A percentile compares a stretch with the other conserved stretches of the same genome.
Evolutionary conservation across 257 asterid species (phyloP).

Genomic region (Solanum paucissectum): DNA sequence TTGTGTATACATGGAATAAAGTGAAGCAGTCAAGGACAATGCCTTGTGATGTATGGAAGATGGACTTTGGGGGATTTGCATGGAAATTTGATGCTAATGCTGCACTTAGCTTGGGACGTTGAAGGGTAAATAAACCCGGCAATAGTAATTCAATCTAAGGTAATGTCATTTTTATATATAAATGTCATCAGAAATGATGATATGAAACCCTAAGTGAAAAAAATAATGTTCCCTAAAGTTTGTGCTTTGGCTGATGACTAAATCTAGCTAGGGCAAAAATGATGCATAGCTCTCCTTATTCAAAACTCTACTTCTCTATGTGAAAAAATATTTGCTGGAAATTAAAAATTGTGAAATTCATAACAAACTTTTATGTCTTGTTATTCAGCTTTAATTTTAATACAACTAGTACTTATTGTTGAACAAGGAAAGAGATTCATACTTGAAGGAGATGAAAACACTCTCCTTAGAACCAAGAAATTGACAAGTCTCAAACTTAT

Average conservation of each 20-base stretch:
- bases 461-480: neutral
- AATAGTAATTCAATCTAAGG: neutral
- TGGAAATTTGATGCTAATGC: conserved; percentile 42
- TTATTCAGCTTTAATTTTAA: neutral
- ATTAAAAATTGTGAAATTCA: neutral
- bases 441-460: neutral
- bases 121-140: neutral
- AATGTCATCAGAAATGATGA: neutral
- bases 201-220: neutral
- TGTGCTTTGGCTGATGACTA: neutral
- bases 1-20: conserved; percentile 20
- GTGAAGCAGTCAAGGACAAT: conserved; percentile 24
- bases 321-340: neutral
- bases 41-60: conserved; percentile 51
- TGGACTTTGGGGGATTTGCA: conserved; percentile 48
- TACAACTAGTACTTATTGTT: neutral
- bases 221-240: neutral
- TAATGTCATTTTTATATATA: neutral
- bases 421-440: neutral
- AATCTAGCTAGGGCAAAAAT: neutral
- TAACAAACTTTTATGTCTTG: neutral
- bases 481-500: neutral
- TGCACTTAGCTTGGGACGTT: conserved; percentile 31
- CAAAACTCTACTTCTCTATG: neutral
- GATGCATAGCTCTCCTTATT: neutral